A percentile compares a stretch with the other conserved stretches of the same genome.
These are phyloP conservation scores for Coemansia sp. DNA, from an alignment of 192 early-diverging fungal species.

Conservation along the genomic window DNA sequence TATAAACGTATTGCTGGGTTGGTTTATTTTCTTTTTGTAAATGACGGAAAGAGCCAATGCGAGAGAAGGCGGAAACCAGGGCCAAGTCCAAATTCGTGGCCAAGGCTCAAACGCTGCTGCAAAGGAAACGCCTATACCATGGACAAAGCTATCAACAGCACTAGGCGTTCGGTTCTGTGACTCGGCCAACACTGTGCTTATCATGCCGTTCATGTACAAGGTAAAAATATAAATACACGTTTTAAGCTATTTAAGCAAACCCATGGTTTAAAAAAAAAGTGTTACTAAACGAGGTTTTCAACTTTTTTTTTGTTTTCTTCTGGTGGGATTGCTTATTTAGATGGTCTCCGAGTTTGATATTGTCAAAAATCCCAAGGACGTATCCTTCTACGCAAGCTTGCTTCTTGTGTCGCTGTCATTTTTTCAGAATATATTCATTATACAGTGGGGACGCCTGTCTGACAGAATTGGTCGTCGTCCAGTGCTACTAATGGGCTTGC, in stretches of 20 bases:
- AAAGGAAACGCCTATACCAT: slow-evolving; percentile 38
- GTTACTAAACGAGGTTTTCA: too few species aligned
- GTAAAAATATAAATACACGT: background rate
- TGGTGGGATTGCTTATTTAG: too few species aligned
- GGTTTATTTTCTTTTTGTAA: too few species aligned
- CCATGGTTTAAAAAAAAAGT: too few species aligned
- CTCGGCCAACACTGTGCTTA: slow-evolving; percentile 68
- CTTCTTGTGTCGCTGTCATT: slow-evolving; percentile 56
- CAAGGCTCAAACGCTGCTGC: background rate
- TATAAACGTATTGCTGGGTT: too few species aligned
- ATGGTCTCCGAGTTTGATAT: slow-evolving; percentile 73
- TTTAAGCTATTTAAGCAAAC: too few species aligned
- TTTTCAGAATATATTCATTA: slow-evolving; percentile 55
- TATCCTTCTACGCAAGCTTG: slow-evolving; percentile 74
- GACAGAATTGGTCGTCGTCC: slow-evolving; percentile 83
- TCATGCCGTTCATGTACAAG: slow-evolving; percentile 81
- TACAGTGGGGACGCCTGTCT: slow-evolving; percentile 72
- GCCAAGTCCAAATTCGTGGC: background rate
- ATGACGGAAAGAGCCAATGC: too few species aligned
- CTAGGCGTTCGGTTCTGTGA: slow-evolving; percentile 56
- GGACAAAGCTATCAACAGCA: slow-evolving; percentile 26
- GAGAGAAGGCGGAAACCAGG: too few species aligned
- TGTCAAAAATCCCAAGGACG: slow-evolving; percentile 68
- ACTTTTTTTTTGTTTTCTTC: too few species aligned
- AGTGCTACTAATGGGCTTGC: slow-evolving; percentile 73